A percentile compares a stretch with the other conserved stretches of the same genome.
These are phyloP conservation scores for Penicillium sp. DNA, from an alignment of 2,329 filamentous ascomycete genomes.

Conservation along the genomic window DNA sequence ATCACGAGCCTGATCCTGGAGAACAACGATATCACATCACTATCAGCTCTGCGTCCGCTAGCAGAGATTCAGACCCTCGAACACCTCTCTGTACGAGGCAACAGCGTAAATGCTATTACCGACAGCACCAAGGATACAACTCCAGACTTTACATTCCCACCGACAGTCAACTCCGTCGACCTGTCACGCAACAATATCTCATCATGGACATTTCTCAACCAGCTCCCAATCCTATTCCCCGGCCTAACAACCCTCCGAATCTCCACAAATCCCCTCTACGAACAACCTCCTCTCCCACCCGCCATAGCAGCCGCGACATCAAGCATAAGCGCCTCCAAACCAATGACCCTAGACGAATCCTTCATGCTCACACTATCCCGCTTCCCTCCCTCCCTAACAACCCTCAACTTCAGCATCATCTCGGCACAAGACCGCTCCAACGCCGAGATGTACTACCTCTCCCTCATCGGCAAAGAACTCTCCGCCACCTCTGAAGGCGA, in stretches of 20 bases:
- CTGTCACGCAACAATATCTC: slow-evolving; percentile 70
- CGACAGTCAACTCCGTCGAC: slow-evolving; percentile 65
- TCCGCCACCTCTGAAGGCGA: slow-evolving; percentile 44
- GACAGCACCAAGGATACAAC: slow-evolving; percentile 34
- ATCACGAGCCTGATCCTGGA: slow-evolving; percentile 53
- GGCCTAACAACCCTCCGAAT: slow-evolving; percentile 74
- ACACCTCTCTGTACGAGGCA: slow-evolving; percentile 69
- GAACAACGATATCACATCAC: slow-evolving; percentile 46
- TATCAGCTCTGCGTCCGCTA: slow-evolving; percentile 49
- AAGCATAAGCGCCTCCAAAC: slow-evolving; percentile 43
- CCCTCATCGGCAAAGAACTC: slow-evolving; percentile 78
- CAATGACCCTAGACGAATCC: slow-evolving; percentile 68
- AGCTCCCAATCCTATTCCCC: slow-evolving; percentile 68
- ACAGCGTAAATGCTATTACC: slow-evolving; percentile 60
- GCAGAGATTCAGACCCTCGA: slow-evolving; percentile 54
- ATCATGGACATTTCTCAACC: slow-evolving; percentile 73
- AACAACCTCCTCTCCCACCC: slow-evolving; percentile 43
- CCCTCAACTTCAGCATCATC: slow-evolving; percentile 63
- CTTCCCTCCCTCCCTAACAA: slow-evolving; percentile 61
- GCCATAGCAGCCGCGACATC: slow-evolving; percentile 25
- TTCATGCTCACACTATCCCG: slow-evolving; percentile 87
- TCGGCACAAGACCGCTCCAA: slow-evolving; percentile 75
- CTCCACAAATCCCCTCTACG: slow-evolving; percentile 82
- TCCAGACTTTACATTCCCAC: slow-evolving; percentile 53
- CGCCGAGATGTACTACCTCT: slow-evolving; percentile 91